Percentiles rank a stretch among this genome's conserved stretches.
Conservation (phyloP, 306 rosid species). For the Acacia crassicarpa region DNA sequence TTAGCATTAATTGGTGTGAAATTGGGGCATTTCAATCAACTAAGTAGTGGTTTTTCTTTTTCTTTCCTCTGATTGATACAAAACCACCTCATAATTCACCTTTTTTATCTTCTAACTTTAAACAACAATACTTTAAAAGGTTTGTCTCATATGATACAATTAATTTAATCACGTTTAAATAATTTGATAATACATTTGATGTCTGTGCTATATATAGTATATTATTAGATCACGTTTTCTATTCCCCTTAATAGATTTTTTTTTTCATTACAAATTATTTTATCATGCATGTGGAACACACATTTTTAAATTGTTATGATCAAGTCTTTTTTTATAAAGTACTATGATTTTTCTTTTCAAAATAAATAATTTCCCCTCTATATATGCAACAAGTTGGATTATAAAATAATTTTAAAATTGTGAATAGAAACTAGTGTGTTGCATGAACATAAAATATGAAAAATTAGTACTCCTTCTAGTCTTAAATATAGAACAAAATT, state of each 20-base stretch:
- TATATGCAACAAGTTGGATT: neutral
- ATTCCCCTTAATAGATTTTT: neutral
- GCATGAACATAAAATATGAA: too few relatives aligned
- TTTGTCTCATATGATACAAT: neutral
- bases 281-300: neutral
- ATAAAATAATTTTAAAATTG: neutral
- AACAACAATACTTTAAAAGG: neutral
- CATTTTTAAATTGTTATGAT: neutral
- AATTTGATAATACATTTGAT: neutral
- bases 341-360: neutral
- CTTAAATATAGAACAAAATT: too few relatives aligned
- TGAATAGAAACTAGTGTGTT: neutral
- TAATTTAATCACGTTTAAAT: neutral
- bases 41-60: conserved; percentile 14
- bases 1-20: neutral
- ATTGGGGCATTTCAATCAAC: conserved; percentile 19
- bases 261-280: neutral
- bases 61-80: conserved; percentile 23
- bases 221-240: neutral
- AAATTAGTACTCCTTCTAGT: too few relatives aligned
- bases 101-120: neutral
- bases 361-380: neutral
- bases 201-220: neutral
- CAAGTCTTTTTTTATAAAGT: neutral
- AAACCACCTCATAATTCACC: conserved; percentile 36